These are phyloP conservation scores for Aspergillus arachidicola DNA, from an alignment of 2,329 filamentous ascomycete genomes.

Conservation along the genomic window DNA sequence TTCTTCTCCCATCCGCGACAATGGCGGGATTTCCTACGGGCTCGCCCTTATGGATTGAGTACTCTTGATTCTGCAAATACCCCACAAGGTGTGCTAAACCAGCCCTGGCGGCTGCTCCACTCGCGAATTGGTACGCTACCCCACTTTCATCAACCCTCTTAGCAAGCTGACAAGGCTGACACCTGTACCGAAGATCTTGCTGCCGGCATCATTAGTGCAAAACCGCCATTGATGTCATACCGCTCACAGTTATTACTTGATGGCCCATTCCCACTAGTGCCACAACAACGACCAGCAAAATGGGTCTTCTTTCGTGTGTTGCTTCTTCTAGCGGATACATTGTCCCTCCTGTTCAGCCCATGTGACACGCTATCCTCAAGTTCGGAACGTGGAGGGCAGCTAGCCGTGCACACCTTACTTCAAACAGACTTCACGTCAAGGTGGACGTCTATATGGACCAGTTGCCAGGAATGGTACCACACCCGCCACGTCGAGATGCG, in stretches of 20 bases:
- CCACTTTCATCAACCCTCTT: neutral
- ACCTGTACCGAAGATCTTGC: constrained; percentile 22
- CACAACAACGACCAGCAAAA: constrained; percentile 11
- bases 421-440: constrained; percentile 24
- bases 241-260: neutral
- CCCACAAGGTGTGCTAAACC: constrained; percentile 18
- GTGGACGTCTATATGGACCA: constrained; percentile 29
- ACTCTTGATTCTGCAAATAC: constrained; percentile 7
- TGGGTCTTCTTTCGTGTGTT: constrained; percentile 23
- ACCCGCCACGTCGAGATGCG: constrained; percentile 24
- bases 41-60: constrained; percentile 7
- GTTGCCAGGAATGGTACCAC: constrained; percentile 30
- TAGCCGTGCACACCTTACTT: neutral
- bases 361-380: constrained; percentile 17
- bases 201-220: constrained; percentile 18
- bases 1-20: constrained; percentile 16
- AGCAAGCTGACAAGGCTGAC: neutral
- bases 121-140: constrained; percentile 23
- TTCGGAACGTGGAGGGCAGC: neutral
- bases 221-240: constrained; percentile 20
- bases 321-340: constrained; percentile 22
- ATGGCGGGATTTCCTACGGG: constrained; percentile 19
- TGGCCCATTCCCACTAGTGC: constrained; percentile 11
- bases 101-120: constrained; percentile 23
- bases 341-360: constrained; percentile 19